Base-by-base conservation (phyloP, 345 rosid genomes). In the Pugionium cornutum region DNA sequence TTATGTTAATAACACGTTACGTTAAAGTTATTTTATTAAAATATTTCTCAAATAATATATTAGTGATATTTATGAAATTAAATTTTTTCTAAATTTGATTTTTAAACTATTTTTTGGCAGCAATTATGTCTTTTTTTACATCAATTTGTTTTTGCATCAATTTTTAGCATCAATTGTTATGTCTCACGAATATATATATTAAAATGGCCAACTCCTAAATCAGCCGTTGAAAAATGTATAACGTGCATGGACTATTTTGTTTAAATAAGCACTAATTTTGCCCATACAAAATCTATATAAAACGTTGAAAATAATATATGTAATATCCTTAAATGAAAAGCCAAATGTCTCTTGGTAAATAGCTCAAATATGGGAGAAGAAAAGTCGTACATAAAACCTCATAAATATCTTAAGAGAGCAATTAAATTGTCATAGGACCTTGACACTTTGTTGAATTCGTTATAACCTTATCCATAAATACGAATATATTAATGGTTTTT, bases 321-420 rank as follows among this genome's bases (percentile, higher is more conserved):
- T 10, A 64, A 11, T 37, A 72, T 58, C 53, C 31, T 40, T 52
- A 59, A 64, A 64, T 66, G 67, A 59, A 73, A 73, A 66, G 77
- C 72, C 77, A 73, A 64, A 50, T 66, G 76, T 59, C 76, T 66
- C 62, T 73, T 73, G 67, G 61, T 52, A 45, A 26, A 35, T 10
- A 66, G 49, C 76, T 62, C 49, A 37, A 66, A 58, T 62, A 30
- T 73, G 67, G 71, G 67, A 65, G 71, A 64, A 72, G 54, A 51
- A 65, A 65, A 40, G 59, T 48, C 65, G 9, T 27, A 28, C 28
- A 44, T 53, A 50, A 27, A 7, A 28, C 29, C 29, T n/a, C 36
- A 36, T 5, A 44, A 9, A 41, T 9, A 41, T 41, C 1, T 39
- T 29, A 29, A 0, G 8, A 28, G 2, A 7, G 2, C 8, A 42